phyloP scores from a whole-genome alignment of 805 yeast species.

The Ogataea zsoltii region DNA sequence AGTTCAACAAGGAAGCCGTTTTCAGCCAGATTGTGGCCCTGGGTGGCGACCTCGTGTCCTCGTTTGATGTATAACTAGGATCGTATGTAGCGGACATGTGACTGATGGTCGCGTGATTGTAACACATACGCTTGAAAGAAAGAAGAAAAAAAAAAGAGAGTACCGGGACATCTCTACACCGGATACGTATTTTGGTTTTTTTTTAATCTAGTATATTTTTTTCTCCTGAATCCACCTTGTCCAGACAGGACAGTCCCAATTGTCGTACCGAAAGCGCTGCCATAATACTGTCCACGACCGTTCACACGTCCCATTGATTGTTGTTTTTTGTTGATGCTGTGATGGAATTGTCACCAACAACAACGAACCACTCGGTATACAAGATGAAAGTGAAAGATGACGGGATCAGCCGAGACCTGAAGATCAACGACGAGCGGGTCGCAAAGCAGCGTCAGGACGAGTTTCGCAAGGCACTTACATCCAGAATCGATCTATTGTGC shows the following conservation, averaged over 20 bases:
- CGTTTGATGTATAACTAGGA: slow-evolving; percentile 23
- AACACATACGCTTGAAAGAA: no score
- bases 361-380: background rate
- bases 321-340: no score
- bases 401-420: slow-evolving; percentile 35
- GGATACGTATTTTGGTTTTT: no score
- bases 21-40: slow-evolving; percentile 66
- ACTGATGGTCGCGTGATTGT: background rate
- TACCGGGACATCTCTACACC: background rate
- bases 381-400: slow-evolving; percentile 20
- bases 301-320: background rate
- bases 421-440: slow-evolving; percentile 40
- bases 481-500: slow-evolving; percentile 37
- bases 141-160: no score
- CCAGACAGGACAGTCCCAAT: no score
- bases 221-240: no score
- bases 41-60: slow-evolving; percentile 62
- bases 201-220: no score
- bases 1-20: slow-evolving; percentile 71
- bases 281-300: no score
- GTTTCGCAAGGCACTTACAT: slow-evolving; percentile 39
- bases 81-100: no score
- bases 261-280: no score
- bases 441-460: slow-evolving; percentile 44
- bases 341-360: no score